phyloP scores from a whole-genome alignment of 768 basidiomycete species.

The Lactifluus hygrophoroides region DNA sequence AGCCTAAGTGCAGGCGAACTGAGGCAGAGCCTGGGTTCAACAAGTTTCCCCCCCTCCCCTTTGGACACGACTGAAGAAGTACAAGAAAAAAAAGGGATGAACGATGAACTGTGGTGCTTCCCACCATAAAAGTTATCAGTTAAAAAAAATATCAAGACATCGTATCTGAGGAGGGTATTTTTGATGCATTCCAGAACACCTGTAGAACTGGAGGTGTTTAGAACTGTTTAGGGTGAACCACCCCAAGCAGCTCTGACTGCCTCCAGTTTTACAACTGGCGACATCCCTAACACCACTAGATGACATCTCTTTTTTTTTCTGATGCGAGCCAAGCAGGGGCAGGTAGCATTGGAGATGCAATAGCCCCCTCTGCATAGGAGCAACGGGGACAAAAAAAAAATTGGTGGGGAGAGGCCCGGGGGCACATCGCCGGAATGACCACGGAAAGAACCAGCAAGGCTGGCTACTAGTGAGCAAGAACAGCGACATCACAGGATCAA shows the following conservation, averaged over 20 bases:
- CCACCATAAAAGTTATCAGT: too few species aligned
- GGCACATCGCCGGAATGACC: not conserved
- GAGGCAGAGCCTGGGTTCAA: too few species aligned
- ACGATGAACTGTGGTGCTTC: too few species aligned
- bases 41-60: too few species aligned
- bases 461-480: not conserved
- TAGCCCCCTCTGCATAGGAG: not conserved
- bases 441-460: not conserved
- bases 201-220: not conserved
- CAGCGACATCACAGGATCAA: not conserved
- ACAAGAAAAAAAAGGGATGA: too few species aligned
- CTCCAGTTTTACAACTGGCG: not conserved
- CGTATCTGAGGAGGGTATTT: not conserved
- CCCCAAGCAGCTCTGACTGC: not conserved
- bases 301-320: not conserved
- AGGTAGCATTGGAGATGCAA: not conserved
- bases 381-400: too few species aligned
- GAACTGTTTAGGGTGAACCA: not conserved
- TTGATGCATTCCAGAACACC: not conserved
- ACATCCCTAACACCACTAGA: not conserved
- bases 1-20: too few species aligned
- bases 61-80: too few species aligned
- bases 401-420: too few species aligned
- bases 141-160: not conserved
- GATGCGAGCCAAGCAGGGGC: not conserved